Conservation (phyloP, 768 basidiomycete genomes). For the Boletus vinaceobasis region DNA sequence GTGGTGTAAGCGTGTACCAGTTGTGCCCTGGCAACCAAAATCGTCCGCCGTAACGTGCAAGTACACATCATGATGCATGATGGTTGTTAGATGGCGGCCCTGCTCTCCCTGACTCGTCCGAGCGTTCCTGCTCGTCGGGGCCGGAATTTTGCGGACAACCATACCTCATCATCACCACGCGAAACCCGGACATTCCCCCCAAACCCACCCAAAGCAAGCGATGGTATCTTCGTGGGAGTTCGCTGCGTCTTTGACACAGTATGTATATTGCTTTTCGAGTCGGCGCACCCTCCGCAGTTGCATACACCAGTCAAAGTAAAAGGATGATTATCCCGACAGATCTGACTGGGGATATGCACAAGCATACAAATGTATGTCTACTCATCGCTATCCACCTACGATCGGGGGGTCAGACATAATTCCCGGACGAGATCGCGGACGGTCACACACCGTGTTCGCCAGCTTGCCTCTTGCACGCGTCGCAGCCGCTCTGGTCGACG, state of each 20-base stretch:
- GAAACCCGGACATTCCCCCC: neutral
- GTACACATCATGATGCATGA: neutral
- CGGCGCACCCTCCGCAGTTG: neutral
- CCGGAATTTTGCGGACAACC: neutral
- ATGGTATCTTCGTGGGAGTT: neutral
- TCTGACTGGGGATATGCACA: neutral
- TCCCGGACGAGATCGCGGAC: neutral
- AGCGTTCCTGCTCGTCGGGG: neutral
- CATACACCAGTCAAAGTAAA: neutral
- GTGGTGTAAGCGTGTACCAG: neutral
- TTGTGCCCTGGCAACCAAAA: neutral
- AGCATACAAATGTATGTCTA: conserved; percentile 2
- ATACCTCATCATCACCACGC: neutral
- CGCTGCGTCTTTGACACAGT: neutral
- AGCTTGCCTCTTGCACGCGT: conserved; percentile 63
- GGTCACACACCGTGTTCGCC: conserved; percentile 39
- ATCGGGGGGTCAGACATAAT: neutral
- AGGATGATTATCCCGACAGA: neutral
- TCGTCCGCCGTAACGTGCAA: neutral
- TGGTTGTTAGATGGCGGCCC: neutral
- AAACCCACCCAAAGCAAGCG: neutral
- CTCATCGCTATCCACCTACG: conserved; percentile 30
- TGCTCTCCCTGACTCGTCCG: neutral
- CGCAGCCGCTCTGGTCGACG: conserved; percentile 64
- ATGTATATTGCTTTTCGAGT: neutral